Base-by-base conservation (phyloP, 768 basidiomycete genomes). In the Gymnopilus junonius region DNA sequence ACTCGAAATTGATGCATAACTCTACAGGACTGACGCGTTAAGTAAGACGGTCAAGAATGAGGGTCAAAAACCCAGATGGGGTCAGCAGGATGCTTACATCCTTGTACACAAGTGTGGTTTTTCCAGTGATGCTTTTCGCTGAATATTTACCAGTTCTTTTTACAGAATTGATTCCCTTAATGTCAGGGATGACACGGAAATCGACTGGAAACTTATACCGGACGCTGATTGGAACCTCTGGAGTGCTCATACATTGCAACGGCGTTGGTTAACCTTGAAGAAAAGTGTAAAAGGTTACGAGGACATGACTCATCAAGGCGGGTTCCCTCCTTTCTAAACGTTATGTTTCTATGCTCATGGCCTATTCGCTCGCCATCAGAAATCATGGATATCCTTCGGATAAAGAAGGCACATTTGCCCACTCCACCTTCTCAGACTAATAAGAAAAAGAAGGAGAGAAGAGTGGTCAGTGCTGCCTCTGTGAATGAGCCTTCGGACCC, bases 211-310 rank as follows among this genome's bases (percentile, higher is more conserved):
- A 70, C 82, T 82, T 17, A 78, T 94, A 11, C 78, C 85, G 1
- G 93, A 95, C 71, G 71, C 85, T 15, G 81, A 88, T 61, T 94
- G 92, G 92, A 92, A 94, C 68, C 71, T 92, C 8, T 94, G 91
- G 91, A 94, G 92, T 72, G 86, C 91, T 0, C 93, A 94, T 69
- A 80, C 84, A 14, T 77, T 94, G 35, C 92, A 93, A 67, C 83
- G 91, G 39, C 87, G 91, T 53, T 94, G 92, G 92, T 71, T 87
- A 50, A 89, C 89, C 1, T 86, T 94, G 87, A 94, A 94, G 70
- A 81, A 83, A 60, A 78, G 89, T 57, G 83, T 94, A 62, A 91
- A 90, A 71, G 91, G 90, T 20, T 83, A 85, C 66, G 91, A 93
- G 72, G 85, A 91, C 50, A 93, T 94, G 92, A 83, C 89, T 1